Percentiles rank a stretch among this genome's conserved stretches.
Evolutionary conservation across 2,329 filamentous ascomycete species (phyloP).

Genomic region (Fusarium bactridioides): DNA sequence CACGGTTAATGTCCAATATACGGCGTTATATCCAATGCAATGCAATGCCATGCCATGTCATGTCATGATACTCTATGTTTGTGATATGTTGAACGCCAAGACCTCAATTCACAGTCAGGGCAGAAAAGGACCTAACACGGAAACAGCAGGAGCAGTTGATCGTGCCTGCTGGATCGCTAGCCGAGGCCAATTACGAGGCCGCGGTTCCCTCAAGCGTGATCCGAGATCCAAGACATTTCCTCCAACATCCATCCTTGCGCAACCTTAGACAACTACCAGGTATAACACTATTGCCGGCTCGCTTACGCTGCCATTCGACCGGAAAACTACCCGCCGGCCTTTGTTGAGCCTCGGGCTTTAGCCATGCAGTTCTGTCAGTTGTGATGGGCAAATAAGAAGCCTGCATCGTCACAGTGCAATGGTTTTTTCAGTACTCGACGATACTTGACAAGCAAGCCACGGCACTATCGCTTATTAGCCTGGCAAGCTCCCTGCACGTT

Average conservation of each 20-base stretch:
- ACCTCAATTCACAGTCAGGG: neutral
- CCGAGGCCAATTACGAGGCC: constrained; percentile 17
- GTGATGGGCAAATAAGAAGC: constrained; percentile 35
- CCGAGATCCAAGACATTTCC: constrained; percentile 30
- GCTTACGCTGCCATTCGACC: constrained; percentile 20
- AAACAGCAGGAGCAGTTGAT: constrained; percentile 31
- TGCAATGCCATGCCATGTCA: neutral
- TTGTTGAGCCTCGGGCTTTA: constrained; percentile 9
- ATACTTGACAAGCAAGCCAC: constrained; percentile 34
- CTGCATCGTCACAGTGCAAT: constrained; percentile 37
- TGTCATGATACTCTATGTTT: neutral
- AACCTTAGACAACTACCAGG: neutral
- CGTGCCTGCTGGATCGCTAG: neutral
- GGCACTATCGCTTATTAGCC: constrained; percentile 37
- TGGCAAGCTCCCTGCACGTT: constrained; percentile 17
- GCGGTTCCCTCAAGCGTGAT: constrained; percentile 21
- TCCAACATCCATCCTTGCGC: neutral
- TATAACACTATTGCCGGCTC: neutral
- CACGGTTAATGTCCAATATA: neutral
- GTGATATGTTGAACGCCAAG: neutral
- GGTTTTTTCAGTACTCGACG: constrained; percentile 32
- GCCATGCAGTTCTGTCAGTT: constrained; percentile 33
- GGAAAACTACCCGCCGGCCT: constrained; percentile 12
- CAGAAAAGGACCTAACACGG: constrained; percentile 17
- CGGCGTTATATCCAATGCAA: neutral